Evolutionary conservation across 2,329 filamentous ascomycete genomes (phyloP).

Genomic region (Periglandula ipomoeae): DNA sequence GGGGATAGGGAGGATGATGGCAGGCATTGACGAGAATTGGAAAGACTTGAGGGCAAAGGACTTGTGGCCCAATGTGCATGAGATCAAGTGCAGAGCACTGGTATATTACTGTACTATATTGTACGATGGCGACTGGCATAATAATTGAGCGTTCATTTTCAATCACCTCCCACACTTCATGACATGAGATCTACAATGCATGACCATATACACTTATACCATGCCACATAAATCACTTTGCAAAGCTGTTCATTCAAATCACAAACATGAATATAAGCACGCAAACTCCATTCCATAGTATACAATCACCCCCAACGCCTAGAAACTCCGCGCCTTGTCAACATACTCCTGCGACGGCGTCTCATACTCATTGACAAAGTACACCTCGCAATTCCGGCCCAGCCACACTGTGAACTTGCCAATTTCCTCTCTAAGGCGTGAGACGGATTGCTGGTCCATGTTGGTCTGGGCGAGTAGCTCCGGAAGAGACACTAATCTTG

Average conservation of each 20-base stretch:
- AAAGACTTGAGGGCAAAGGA: no score
- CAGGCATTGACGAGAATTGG: no score
- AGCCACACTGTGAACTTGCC: conserved; percentile 82
- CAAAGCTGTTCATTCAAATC: no score
- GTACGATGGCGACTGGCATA: background rate
- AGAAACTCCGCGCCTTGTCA: conserved; percentile 51
- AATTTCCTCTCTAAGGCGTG: conserved; percentile 80
- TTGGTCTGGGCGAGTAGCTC: conserved; percentile 96
- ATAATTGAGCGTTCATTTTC: no score
- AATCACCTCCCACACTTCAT: no score
- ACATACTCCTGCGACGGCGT: conserved; percentile 62
- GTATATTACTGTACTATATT: background rate
- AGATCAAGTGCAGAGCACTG: background rate
- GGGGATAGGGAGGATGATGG: no score
- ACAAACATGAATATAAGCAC: background rate
- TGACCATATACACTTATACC: no score
- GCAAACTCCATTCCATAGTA: background rate
- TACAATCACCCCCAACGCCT: conserved; percentile 7
- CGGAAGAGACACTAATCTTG: conserved; percentile 64
- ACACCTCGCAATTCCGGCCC: conserved; percentile 62
- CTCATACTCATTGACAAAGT: conserved; percentile 72
- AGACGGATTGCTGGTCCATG: conserved; percentile 89
- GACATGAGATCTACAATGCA: no score
- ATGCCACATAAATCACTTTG: no score
- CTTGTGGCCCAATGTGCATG: background rate